Percentiles rank a stretch among this genome's conserved stretches.
Evolutionary conservation across 257 asterid species (phyloP).

Genomic region (Gentiana straminea): DNA sequence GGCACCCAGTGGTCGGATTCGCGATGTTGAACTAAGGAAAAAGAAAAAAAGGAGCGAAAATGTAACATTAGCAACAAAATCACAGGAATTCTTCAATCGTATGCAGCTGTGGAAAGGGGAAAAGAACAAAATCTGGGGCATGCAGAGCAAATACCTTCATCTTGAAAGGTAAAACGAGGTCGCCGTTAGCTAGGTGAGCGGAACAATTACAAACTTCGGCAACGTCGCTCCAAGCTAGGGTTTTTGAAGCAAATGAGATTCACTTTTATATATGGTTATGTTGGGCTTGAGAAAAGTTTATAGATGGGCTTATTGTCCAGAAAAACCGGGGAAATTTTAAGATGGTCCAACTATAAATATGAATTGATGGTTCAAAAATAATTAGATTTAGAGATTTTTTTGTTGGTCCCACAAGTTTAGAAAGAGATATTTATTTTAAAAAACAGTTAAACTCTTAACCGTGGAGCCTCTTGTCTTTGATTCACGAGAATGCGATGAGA

Average conservation of each 20-base stretch:
- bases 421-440: too few species aligned
- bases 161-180: neutral
- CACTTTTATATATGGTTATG: neutral
- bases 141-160: conserved; percentile 9
- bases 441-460: too few species aligned
- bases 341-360: too few species aligned
- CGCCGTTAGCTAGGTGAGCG: neutral
- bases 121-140: neutral
- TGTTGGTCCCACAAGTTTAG: too few species aligned
- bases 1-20: conserved; percentile 33
- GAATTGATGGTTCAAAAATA: too few species aligned
- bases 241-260: neutral
- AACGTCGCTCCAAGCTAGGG: conserved; percentile 2
- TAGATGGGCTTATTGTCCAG: too few species aligned
- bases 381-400: too few species aligned
- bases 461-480: accelerated
- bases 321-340: too few species aligned
- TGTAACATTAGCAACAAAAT: neutral
- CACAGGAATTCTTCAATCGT: neutral
- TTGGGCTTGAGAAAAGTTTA: too few species aligned
- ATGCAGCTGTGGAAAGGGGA: neutral
- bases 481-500: too few species aligned
- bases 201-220: neutral
- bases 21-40: conserved; percentile 25
- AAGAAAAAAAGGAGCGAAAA: neutral